Percentiles rank a stretch among this genome's conserved stretches.
These are phyloP conservation scores for Gastrolobium bilobum DNA, from an alignment of 306 rosid species.

Conservation along the genomic window DNA sequence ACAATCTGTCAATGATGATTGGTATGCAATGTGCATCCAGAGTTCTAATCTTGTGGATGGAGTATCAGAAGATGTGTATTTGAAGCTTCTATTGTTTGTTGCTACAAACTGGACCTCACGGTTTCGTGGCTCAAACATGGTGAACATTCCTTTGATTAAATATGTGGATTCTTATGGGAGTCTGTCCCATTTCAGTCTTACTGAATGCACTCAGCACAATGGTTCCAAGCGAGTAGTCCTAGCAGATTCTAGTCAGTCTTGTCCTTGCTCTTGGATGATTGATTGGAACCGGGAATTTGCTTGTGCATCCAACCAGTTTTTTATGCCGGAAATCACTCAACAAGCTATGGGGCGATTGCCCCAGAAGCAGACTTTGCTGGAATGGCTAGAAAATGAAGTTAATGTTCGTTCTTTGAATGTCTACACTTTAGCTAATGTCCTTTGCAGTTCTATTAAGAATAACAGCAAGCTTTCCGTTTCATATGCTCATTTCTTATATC, in stretches of 20 bases:
- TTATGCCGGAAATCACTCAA: conserved; percentile 69
- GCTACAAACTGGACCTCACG: conserved; percentile 55
- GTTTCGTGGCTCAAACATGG: conserved; percentile 49
- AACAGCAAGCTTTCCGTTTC: conserved; percentile 47
- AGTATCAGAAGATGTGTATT: conserved; percentile 65
- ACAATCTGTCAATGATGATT: conserved; percentile 54
- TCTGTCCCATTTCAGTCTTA: conserved; percentile 54
- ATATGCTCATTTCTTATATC: conserved; percentile 70
- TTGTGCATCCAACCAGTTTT: conserved; percentile 41
- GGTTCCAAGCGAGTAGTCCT: conserved; percentile 44
- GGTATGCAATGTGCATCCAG: conserved; percentile 82
- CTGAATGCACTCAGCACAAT: background rate
- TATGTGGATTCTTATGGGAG: conserved; percentile 56
- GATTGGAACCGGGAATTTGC: conserved; percentile 62
- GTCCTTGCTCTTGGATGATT: conserved; percentile 66
- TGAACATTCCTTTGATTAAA: conserved; percentile 57
- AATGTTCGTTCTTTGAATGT: conserved; percentile 37
- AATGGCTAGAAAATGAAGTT: conserved; percentile 56
- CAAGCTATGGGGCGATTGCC: conserved; percentile 46
- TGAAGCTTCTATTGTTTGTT: conserved; percentile 64
- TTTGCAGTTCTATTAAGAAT: conserved; percentile 28
- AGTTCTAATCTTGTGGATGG: conserved; percentile 62
- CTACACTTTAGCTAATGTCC: conserved; percentile 48
- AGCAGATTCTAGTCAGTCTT: conserved; percentile 26
- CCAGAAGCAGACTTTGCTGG: conserved; percentile 41